Base-by-base conservation (phyloP, 768 basidiomycete species). In the Lactifluus piperatus region DNA sequence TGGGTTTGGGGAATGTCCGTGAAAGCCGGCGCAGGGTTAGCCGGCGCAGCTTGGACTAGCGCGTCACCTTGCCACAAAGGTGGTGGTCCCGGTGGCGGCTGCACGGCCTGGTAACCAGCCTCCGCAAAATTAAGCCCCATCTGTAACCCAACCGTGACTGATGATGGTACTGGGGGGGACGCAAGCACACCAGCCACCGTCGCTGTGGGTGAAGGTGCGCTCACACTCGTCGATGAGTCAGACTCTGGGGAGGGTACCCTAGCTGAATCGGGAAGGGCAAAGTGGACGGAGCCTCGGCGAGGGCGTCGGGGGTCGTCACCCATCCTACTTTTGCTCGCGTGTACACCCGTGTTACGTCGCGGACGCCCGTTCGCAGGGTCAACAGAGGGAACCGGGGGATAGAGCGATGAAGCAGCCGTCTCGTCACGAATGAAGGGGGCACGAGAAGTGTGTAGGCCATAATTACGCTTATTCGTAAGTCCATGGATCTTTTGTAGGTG, bases 381-480 rank as follows among this genome's bases (percentile, higher is more conserved):
- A n/a, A 50, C 34, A 44, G 58, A 18, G 20, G 36, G 57, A 7
- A 26, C 34, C 5, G 53, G 37, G 8, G 55, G 30, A 18, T 49
- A 55, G 4, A 41, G 49, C 6, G 32, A 16, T 5, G 49, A n/a
- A 16, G 57, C 18, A 20, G 26, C 14, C 16, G 49, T 41, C n/a
- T 60, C 64, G 32, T 64, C 64, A 4, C 62, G 64, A n/a, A 63
- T 50, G 43, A 65, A 65, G 13, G 64, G 55, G 10, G 52, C 20
- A 20, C 64, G 62, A 34, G 62, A 30, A 16, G 58, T 16, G 24
- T 63, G 62, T 13, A 64, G 36, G 36, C 64, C 64, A 46, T 56
- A 63, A 39, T 62, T 63, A 22, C 64, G 64, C 55, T 63, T 63
- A 34, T 65, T 65, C 10, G 64, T 65, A 14, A 65, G 64, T 32